phyloP scores from a whole-genome alignment of 2,329 filamentous ascomycete species.

The Gaeumannomyces sp. region DNA sequence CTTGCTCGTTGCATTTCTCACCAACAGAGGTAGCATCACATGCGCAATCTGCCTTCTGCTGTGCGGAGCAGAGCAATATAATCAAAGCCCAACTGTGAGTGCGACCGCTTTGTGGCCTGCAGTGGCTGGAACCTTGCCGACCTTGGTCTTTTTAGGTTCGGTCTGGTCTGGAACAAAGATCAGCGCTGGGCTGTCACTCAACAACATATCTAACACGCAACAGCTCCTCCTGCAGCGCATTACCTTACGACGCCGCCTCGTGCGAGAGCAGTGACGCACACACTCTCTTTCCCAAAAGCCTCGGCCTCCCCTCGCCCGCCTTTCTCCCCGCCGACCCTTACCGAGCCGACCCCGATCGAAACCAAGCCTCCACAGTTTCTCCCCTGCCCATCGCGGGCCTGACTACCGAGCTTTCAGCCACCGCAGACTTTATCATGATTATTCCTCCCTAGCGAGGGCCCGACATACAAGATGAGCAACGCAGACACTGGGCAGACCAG shows the following conservation, averaged over 20 bases:
- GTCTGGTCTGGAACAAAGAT: background rate
- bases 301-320: background rate
- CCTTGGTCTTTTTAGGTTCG: background rate
- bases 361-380: background rate
- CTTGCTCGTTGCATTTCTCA: background rate
- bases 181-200: background rate
- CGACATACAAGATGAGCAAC: background rate
- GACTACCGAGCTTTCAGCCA: background rate
- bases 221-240: background rate
- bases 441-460: background rate
- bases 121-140: background rate
- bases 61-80: background rate
- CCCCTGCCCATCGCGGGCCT: no score
- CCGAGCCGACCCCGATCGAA: background rate
- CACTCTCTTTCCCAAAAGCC: background rate
- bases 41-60: background rate
- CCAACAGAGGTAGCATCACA: background rate
- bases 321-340: background rate
- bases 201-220: background rate
- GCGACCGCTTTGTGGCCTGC: background rate
- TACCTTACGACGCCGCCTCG: background rate
- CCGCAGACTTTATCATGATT: background rate
- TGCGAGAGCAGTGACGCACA: background rate
- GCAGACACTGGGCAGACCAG: background rate
- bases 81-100: background rate